Evolutionary conservation across 2,329 filamentous ascomycete genomes (phyloP).

Genomic region (Beauveria asiatica): DNA sequence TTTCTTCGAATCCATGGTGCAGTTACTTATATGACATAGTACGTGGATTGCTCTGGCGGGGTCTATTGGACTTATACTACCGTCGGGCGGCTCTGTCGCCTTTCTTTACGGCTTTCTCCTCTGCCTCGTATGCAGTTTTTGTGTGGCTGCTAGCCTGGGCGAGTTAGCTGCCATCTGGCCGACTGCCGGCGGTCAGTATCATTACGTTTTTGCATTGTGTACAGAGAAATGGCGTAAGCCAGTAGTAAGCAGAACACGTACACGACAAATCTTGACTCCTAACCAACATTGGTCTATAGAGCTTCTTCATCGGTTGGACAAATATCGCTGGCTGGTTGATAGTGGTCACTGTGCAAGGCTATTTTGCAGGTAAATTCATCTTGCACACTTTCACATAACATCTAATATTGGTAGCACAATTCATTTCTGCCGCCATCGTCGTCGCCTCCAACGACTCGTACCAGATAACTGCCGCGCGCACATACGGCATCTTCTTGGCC

Average conservation of each 20-base stretch:
- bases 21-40: conserved; percentile 7
- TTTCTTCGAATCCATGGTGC: too few relatives aligned
- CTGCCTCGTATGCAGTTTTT: conserved; percentile 35
- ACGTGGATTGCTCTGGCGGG: conserved; percentile 31
- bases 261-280: not conserved
- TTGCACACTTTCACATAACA: rapidly evolving
- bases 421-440: conserved; percentile 33
- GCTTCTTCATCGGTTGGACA: conserved; percentile 36
- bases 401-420: conserved; percentile 25
- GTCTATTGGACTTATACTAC: conserved; percentile 33
- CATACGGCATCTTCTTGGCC: conserved; percentile 35
- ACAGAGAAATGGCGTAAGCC: conserved; percentile 29
- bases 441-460: conserved; percentile 30
- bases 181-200: conserved; percentile 38
- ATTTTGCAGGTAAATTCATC: conserved; percentile 29
- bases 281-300: conserved; percentile 18
- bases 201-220: conserved; percentile 33
- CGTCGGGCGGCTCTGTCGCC: conserved; percentile 32
- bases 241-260: conserved; percentile 20
- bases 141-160: conserved; percentile 32
- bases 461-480: conserved; percentile 28
- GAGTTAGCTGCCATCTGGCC: conserved; percentile 37
- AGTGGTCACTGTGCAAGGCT: conserved; percentile 33
- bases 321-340: conserved; percentile 39
- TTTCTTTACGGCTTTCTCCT: conserved; percentile 38